phyloP scores from a whole-genome alignment of 192 early-diverging fungal genomes.

The Bifiguratus adelaidae region DNA sequence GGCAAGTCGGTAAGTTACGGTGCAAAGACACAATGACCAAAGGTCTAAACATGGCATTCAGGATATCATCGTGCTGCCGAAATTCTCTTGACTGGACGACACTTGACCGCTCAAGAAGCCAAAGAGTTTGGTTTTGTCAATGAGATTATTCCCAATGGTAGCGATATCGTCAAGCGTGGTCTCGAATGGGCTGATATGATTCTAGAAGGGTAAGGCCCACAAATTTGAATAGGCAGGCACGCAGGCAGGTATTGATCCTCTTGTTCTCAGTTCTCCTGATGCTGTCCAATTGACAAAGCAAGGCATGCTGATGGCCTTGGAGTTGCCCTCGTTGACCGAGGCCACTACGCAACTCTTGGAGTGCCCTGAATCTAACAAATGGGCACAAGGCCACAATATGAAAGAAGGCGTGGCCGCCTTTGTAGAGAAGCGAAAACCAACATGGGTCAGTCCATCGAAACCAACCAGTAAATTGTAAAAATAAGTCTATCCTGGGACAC shows the following conservation, averaged over 20 bases:
- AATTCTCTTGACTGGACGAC: slow-evolving; percentile 22
- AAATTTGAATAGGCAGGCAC: no score
- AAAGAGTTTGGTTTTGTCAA: slow-evolving; percentile 25
- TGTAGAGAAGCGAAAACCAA: slow-evolving; percentile 22
- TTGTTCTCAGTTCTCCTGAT: slow-evolving; percentile 34
- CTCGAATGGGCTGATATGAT: slow-evolving; percentile 17
- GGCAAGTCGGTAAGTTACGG: slow-evolving; percentile 9
- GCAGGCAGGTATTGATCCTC: no score
- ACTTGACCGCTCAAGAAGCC: slow-evolving; percentile 19
- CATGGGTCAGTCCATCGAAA: slow-evolving; percentile 17
- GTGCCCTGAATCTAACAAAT: slow-evolving; percentile 8
- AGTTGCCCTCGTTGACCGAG: slow-evolving; percentile 15
- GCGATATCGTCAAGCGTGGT: slow-evolving; percentile 10
- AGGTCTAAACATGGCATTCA: background rate
- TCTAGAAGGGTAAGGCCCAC: slow-evolving; percentile 15
- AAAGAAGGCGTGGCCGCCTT: slow-evolving; percentile 25
- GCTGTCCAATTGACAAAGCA: slow-evolving; percentile 24
- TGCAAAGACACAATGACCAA: background rate
- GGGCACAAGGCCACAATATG: slow-evolving; percentile 12
- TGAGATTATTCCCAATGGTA: slow-evolving; percentile 12
- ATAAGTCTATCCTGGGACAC: no score
- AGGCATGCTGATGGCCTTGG: slow-evolving; percentile 18
- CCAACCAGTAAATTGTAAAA: slow-evolving; percentile 8
- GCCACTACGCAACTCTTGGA: slow-evolving; percentile 12
- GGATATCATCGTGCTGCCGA: slow-evolving; percentile 23